Conservation (phyloP, 495 filamentous ascomycete species). For the Aspergillus egyptiacus region DNA sequence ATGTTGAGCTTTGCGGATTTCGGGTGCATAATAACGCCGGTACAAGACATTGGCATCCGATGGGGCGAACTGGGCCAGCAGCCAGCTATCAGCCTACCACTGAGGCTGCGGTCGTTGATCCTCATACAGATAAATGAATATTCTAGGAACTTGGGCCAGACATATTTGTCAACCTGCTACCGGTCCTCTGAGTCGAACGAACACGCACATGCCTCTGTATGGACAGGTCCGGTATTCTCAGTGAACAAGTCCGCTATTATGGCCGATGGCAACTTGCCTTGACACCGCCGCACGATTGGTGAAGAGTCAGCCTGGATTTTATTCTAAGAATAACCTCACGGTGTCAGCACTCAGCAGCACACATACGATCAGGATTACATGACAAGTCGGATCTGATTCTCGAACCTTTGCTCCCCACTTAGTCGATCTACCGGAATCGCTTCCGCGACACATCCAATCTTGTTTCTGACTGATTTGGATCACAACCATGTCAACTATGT, state of each 20-base stretch:
- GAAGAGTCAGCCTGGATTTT: background rate
- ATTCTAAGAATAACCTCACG: background rate
- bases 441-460: conserved; percentile 16
- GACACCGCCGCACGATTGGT: background rate
- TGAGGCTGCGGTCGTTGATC: no score
- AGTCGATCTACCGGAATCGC: conserved; percentile 22
- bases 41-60: no score
- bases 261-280: background rate
- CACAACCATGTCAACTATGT: no score
- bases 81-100: no score
- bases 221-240: background rate
- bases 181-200: no score
- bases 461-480: conserved; percentile 4
- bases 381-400: conserved; percentile 14
- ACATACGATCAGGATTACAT: background rate
- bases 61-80: no score
- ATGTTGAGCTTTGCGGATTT: background rate
- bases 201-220: no score
- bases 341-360: background rate
- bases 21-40: background rate
- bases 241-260: no score
- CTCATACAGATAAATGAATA: no score
- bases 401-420: conserved; percentile 17
- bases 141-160: no score
- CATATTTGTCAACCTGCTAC: no score